Percentiles rank a stretch among this genome's conserved stretches.
These are phyloP conservation scores for Trichoderma guizhouense DNA, from an alignment of 2,329 filamentous ascomycete species.

Conservation along the genomic window DNA sequence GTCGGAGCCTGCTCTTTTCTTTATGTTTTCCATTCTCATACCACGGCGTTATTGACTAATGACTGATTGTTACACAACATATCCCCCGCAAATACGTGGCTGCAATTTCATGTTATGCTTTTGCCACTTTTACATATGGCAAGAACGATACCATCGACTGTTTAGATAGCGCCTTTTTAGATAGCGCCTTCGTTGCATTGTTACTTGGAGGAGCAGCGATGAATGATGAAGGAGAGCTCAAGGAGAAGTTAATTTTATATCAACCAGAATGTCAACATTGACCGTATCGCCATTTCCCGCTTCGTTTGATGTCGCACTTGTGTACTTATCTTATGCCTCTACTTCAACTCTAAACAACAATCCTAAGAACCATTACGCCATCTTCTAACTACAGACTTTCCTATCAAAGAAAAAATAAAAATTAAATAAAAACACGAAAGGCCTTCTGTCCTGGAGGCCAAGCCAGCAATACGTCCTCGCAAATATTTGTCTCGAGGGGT, in stretches of 20 bases:
- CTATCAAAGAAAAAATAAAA: background rate
- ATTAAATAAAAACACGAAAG: background rate
- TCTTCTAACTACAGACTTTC: no score
- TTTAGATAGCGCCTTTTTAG: constrained; percentile 14
- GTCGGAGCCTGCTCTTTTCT: background rate
- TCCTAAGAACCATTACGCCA: background rate
- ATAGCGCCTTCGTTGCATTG: no score
- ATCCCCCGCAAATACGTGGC: background rate
- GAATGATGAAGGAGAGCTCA: background rate
- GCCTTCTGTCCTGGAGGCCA: constrained; percentile 18
- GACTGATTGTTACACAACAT: background rate
- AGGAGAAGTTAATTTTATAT: background rate
- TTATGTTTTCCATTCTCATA: background rate
- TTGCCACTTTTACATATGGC: constrained; percentile 4
- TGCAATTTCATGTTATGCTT: background rate
- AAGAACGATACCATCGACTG: constrained; percentile 17
- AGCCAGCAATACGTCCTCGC: constrained; percentile 27
- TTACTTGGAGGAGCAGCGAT: constrained; percentile 1
- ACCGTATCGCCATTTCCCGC: constrained; percentile 6
- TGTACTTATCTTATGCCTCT: background rate
- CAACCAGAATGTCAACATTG: background rate
- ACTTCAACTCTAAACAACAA: background rate
- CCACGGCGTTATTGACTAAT: constrained; percentile 9
- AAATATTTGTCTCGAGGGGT: constrained; percentile 30
- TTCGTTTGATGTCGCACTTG: background rate